These are phyloP conservation scores for Asterophora lycoperdoides DNA, from an alignment of 768 basidiomycete species.

Conservation along the genomic window DNA sequence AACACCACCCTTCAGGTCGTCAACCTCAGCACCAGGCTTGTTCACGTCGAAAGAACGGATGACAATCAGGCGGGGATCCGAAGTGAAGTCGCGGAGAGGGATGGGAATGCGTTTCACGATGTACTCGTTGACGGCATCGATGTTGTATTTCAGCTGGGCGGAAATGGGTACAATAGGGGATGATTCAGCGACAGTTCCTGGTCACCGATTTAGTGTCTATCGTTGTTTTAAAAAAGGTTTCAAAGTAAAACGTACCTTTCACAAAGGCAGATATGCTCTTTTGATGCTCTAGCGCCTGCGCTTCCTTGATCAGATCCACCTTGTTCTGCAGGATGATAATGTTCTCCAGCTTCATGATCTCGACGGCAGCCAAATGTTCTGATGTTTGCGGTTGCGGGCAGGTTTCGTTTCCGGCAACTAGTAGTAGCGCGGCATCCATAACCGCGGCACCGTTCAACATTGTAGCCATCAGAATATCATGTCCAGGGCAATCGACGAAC, in stretches of 20 bases:
- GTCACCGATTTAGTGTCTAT: neutral
- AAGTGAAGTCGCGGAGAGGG: constrained; percentile 87
- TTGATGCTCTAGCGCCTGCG: constrained; percentile 91
- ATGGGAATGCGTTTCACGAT: constrained; percentile 96
- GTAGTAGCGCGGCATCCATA: constrained; percentile 96
- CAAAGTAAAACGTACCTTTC: constrained; percentile 56
- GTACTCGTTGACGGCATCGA: constrained; percentile 98
- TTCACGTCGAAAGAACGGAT: constrained; percentile 99
- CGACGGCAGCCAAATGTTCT: constrained; percentile 96
- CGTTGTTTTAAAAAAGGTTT: neutral
- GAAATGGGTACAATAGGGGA: constrained; percentile 99
- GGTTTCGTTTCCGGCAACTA: constrained; percentile 97
- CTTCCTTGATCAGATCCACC: constrained; percentile 95
- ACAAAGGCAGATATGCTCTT: constrained; percentile 95
- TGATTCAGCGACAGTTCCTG: constrained; percentile 96
- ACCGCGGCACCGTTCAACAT: constrained; percentile 99
- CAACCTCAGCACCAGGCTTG: constrained; percentile 95
- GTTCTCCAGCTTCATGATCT: constrained; percentile 98
- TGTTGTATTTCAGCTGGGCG: constrained; percentile 98
- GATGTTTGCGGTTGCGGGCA: constrained; percentile 99
- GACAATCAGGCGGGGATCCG: constrained; percentile 91
- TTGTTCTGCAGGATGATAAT: constrained; percentile 99
- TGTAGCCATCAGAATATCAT: constrained; percentile 99
- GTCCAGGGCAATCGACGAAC: constrained; percentile 96
- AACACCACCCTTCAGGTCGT: constrained; percentile 96